A percentile compares a stretch with the other conserved stretches of the same genome.
Conservation (phyloP, 1,284 basidiomycete genomes). For the Moesziomyces sp. region DNA sequence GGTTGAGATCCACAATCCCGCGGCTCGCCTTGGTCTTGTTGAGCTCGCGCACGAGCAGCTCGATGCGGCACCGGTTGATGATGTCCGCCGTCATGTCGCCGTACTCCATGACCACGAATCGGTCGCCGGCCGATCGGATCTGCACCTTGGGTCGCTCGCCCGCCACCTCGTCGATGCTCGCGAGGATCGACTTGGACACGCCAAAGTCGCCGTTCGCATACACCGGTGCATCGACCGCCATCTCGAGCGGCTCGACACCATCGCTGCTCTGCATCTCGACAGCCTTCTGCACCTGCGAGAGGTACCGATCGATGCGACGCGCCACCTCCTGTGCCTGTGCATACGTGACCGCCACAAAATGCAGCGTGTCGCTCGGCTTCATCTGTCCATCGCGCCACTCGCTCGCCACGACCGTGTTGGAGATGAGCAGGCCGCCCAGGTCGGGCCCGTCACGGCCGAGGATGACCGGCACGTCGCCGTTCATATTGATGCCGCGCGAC, state of each 20-base stretch:
- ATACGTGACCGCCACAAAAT: conserved; percentile 72
- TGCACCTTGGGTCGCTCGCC: conserved; percentile 18
- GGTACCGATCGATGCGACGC: conserved; percentile 23
- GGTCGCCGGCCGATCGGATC: conserved; percentile 33
- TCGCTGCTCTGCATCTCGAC: neutral
- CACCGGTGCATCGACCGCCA: conserved; percentile 2
- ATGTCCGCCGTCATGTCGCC: conserved; percentile 41
- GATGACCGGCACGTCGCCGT: conserved; percentile 79
- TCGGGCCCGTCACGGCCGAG: conserved; percentile 76
- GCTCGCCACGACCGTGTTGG: conserved; percentile 72
- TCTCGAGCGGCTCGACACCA: conserved; percentile 10
- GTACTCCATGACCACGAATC: conserved; percentile 28
- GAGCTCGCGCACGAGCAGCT: conserved; percentile 69
- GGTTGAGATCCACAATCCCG: conserved; percentile 21
- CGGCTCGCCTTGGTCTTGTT: conserved; percentile 69
- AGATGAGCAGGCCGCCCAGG: conserved; percentile 65
- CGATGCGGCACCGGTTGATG: conserved; percentile 70
- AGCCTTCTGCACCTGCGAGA: conserved; percentile 3
- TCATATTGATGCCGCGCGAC: conserved; percentile 73
- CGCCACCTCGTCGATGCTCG: conserved; percentile 9
- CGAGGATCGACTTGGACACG: conserved; percentile 10
- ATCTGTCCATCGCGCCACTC: conserved; percentile 76
- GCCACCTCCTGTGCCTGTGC: conserved; percentile 66
- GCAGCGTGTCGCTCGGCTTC: conserved; percentile 72
- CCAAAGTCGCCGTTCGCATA: conserved; percentile 9